phyloP scores from a whole-genome alignment of 2,329 filamentous ascomycete genomes.

The Nothophoma quercina region DNA sequence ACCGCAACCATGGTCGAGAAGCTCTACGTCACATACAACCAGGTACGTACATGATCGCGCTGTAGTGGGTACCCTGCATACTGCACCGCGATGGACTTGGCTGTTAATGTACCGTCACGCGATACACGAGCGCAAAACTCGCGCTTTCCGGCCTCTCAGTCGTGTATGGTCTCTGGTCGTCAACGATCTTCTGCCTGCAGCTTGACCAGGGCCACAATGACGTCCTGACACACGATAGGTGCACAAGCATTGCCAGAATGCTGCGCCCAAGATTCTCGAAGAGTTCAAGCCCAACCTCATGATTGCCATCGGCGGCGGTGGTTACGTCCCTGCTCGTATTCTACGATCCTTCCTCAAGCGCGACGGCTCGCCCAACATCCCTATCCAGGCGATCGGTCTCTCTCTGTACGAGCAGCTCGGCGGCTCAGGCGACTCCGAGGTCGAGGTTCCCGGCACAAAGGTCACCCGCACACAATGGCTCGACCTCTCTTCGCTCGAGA shows the following conservation, averaged over 20 bases:
- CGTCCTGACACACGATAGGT: slow-evolving; percentile 64
- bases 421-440: slow-evolving; percentile 64
- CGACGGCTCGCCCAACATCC: slow-evolving; percentile 87
- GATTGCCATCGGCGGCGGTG: slow-evolving; percentile 97
- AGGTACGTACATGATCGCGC: slow-evolving; percentile 41
- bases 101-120: not conserved
- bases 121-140: not conserved
- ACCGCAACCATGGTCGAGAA: slow-evolving; percentile 50
- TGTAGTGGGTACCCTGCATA: not conserved
- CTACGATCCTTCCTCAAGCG: slow-evolving; percentile 94
- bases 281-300: slow-evolving; percentile 93
- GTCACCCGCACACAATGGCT: slow-evolving; percentile 99
- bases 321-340: slow-evolving; percentile 96
- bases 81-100: slow-evolving; percentile 1
- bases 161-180: not conserved
- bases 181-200: not conserved
- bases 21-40: slow-evolving; percentile 54
- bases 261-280: slow-evolving; percentile 80
- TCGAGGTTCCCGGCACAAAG: slow-evolving; percentile 87
- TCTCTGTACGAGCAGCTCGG: slow-evolving; percentile 92
- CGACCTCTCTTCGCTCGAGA: slow-evolving; percentile 84
- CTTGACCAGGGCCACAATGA: slow-evolving; percentile 1
- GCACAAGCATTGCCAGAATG: slow-evolving; percentile 94
- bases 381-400: slow-evolving; percentile 97
- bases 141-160: not conserved